phyloP scores from a whole-genome alignment of 768 basidiomycete genomes.

The Leccinum pellstonianum region DNA sequence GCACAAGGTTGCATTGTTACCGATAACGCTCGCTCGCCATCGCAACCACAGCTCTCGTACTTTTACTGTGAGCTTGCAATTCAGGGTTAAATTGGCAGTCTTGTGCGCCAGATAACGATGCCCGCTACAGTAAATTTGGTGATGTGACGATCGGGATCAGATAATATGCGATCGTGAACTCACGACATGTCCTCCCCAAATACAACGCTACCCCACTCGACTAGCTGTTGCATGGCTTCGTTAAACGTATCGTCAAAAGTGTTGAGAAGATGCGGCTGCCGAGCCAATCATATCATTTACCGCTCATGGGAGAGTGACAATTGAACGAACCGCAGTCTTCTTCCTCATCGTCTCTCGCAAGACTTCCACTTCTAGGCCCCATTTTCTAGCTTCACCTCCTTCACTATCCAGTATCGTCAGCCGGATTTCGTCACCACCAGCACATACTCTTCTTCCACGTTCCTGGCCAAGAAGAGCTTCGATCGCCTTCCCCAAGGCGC shows the following conservation, averaged over 20 bases:
- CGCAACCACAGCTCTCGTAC: slow-evolving; percentile 63
- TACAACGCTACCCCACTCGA: slow-evolving; percentile 71
- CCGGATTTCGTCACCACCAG: slow-evolving; percentile 40
- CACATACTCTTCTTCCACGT: slow-evolving; percentile 64
- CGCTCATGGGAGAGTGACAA: slow-evolving; percentile 9
- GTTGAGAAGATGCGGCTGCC: slow-evolving; percentile 53
- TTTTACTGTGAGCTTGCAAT: slow-evolving; percentile 66
- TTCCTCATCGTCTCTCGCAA: slow-evolving; percentile 57
- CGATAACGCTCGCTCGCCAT: slow-evolving; percentile 63
- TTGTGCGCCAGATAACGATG: slow-evolving; percentile 74
- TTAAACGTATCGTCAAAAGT: slow-evolving; percentile 73
- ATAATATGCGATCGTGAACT: slow-evolving; percentile 35
- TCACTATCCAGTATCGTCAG: slow-evolving; percentile 40
- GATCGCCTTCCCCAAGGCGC: slow-evolving; percentile 69
- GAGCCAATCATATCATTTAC: slow-evolving; percentile 21
- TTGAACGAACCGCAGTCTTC: slow-evolving; percentile 50
- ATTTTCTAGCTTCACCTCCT: slow-evolving; percentile 71
- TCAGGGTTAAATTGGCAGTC: slow-evolving; percentile 63
- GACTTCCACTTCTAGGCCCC: slow-evolving; percentile 65
- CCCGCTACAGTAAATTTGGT: slow-evolving; percentile 46
- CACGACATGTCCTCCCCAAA: slow-evolving; percentile 64
- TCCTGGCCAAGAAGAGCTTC: slow-evolving; percentile 62
- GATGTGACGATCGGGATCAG: slow-evolving; percentile 24
- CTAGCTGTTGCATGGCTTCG: slow-evolving; percentile 75
- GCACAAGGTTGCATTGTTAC: slow-evolving; percentile 38